Base-by-base conservation (phyloP, 805 yeast species). In the Candida loeiensis region DNA sequence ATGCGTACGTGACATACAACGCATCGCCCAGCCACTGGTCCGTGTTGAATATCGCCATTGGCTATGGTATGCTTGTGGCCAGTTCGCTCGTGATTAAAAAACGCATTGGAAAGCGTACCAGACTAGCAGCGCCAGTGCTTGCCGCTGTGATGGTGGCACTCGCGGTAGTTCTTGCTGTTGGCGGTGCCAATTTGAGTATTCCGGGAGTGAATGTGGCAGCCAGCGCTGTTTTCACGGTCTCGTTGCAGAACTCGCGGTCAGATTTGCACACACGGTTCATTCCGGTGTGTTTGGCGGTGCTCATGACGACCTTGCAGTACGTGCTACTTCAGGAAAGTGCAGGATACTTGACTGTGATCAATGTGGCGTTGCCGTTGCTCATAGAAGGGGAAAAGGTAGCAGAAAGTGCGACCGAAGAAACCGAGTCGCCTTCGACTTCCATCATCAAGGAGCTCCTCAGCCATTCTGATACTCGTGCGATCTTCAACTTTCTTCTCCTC, bases 401-500 rank as follows among this genome's bases (percentile, higher is more conserved):
- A 37, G 43, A 22, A 31, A 41, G 19, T 3, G n/a, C 21, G 15
- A 20, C 30, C 9, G 30, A 32, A 17, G 35, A 13, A 8, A n/a
- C 29, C 14, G 13, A 27, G 8, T 4, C 31, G 17, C 14, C 21
- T 6, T 32, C 37, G 16, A 18, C 36, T 25, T 32, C 41, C 6
- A 58, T 64, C 15, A 40, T 66, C n/a, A 50, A 46, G 24, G 66
- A 66, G 41, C 47, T 68, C 31, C 43, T 65, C 37, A 43, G 53
- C 20, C 73, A 69, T 44, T 41, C 64, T 1, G 96, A 89, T 47
- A 89, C 97, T 0, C 72, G 85, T 45, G 88, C 95, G 9, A 93
- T 93, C 21, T 90, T 93, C 61, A 82, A 87, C 42, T 93, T 91
- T 53, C 64, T 93, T 35, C 61, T 91, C 47, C 71, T 93, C 45